Conservation (phyloP, 148 eudicot species). For the Pouteria glomerata region DNA sequence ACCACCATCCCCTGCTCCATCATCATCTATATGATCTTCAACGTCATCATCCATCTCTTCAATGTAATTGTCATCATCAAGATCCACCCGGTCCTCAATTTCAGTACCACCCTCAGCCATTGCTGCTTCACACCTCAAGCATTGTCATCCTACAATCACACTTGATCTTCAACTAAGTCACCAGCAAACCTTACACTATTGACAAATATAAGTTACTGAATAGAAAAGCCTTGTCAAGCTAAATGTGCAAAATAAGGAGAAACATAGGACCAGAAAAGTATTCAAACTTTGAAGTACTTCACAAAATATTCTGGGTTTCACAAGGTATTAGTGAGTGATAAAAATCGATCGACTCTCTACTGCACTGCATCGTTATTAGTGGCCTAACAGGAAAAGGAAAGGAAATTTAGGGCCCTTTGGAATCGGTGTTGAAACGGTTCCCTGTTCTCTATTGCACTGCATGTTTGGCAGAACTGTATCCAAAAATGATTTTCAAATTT, state of each 20-base stretch:
- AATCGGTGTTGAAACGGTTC: not conserved
- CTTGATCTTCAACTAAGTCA: conserved; percentile 23
- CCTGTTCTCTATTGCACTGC: not conserved
- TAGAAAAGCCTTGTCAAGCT: too few relatives aligned
- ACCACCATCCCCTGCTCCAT: conserved; percentile 43
- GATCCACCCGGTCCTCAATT: conserved; percentile 93
- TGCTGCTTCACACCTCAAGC: conserved; percentile 28
- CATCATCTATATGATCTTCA: conserved; percentile 75
- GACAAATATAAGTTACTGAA: conserved; percentile 25
- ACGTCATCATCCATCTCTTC: conserved; percentile 84
- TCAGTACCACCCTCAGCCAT: conserved; percentile 86
- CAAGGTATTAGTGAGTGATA: not conserved
- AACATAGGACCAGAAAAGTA: not conserved
- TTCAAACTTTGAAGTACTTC: not conserved
- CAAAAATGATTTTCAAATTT: not conserved
- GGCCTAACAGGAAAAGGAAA: not conserved
- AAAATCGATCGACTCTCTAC: not conserved
- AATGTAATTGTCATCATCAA: conserved; percentile 86
- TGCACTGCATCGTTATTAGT: not conserved
- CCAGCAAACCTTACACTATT: conserved; percentile 20
- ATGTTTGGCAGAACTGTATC: not conserved
- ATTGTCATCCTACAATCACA: conserved; percentile 31
- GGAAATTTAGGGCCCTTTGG: not conserved
- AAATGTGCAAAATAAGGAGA: not conserved
- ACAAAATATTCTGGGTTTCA: not conserved